These are phyloP conservation scores for Litsea cubeba DNA, from an alignment of 164 flowering plant genomes.

Conservation along the genomic window DNA sequence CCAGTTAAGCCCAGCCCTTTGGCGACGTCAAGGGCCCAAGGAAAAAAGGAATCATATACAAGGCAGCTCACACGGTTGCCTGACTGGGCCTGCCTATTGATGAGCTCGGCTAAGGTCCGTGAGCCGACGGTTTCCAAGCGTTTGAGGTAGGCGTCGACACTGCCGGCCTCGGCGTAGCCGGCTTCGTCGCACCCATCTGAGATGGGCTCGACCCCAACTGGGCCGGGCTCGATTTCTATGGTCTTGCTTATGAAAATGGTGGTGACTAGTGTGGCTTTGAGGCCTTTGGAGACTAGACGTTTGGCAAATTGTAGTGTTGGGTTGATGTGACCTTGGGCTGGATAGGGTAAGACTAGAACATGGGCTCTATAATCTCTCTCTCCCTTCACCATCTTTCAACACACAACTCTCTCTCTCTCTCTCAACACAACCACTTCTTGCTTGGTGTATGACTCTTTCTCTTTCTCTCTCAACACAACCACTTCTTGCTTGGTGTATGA, in stretches of 20 bases:
- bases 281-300: constrained; percentile 14
- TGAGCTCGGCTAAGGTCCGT: constrained; percentile 8
- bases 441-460: not conserved
- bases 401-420: not conserved
- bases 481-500: no score
- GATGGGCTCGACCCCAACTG: constrained; percentile 4
- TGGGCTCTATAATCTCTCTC: constrained; percentile 8
- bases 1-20: constrained; percentile 4
- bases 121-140: constrained; percentile 5
- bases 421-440: no score
- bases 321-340: constrained; percentile 25
- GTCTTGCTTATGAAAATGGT: constrained; percentile 16
- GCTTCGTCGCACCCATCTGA: constrained; percentile 21
- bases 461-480: not conserved
- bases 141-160: not conserved
- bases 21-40: constrained; percentile 19
- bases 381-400: not conserved
- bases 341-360: constrained; percentile 23
- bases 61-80: constrained; percentile 5
- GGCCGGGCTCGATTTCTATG: constrained; percentile 5
- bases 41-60: constrained; percentile 10
- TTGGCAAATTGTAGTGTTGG: constrained; percentile 27
- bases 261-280: constrained; percentile 21
- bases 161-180: not conserved
- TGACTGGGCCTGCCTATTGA: not conserved